These are phyloP conservation scores for Oropetium thomaeum DNA, from an alignment of 176 grass and related monocot genomes.

Conservation along the genomic window DNA sequence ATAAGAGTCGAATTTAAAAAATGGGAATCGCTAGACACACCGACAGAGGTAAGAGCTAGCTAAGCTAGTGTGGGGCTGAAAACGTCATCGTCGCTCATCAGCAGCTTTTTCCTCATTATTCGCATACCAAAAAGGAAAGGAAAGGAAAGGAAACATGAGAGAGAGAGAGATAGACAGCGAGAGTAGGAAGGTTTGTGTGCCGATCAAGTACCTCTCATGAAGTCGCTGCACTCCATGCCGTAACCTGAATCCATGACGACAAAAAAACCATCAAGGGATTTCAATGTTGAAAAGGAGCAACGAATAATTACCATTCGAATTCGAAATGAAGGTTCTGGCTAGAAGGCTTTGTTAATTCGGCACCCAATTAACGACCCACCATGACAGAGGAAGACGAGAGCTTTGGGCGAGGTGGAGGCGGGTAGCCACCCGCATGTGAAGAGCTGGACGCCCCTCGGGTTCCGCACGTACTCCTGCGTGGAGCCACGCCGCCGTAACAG, in stretches of 20 bases:
- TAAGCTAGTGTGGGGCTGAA: not conserved
- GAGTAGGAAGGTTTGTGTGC: not conserved
- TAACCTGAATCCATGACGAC: constrained; percentile 54
- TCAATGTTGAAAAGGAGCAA: not conserved
- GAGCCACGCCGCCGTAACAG: not conserved
- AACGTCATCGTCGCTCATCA: not conserved
- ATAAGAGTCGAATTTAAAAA: not conserved
- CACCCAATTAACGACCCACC: too few species aligned
- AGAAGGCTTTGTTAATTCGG: not conserved
- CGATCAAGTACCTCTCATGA: constrained; percentile 74
- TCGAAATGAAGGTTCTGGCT: not conserved
- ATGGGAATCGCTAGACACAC: too few species aligned
- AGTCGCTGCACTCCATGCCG: constrained; percentile 86
- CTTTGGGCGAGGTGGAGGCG: constrained; percentile 54
- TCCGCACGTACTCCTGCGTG: constrained; percentile 71
- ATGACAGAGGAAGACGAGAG: constrained; percentile 95
- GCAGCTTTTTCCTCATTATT: not conserved
- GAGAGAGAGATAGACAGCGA: not conserved
- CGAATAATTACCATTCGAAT: not conserved
- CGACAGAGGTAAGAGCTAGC: not conserved
- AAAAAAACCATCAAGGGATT: constrained; percentile 5
- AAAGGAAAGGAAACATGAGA: not conserved
- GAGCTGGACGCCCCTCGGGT: constrained; percentile 65
- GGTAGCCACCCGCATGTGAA: constrained; percentile 94
- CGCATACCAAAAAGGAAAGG: not conserved